A percentile compares a stretch with the other conserved stretches of the same genome.
Evolutionary conservation across 805 yeast genomes (phyloP).

Genomic region (Metschnikowia matae): DNA sequence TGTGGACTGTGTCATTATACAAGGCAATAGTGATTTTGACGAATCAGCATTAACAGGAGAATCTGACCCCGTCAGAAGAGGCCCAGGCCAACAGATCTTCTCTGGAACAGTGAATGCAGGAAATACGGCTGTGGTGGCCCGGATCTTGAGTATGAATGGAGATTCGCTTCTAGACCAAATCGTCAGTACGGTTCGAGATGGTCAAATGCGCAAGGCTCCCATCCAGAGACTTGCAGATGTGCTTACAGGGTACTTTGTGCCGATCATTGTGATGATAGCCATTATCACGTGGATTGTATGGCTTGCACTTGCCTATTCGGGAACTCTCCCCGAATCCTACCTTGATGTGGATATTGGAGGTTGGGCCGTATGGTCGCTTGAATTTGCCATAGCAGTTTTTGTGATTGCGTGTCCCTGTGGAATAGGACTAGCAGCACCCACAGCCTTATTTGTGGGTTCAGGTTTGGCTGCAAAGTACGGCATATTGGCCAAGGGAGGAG

Average conservation of each 20-base stretch:
- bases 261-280: conserved; percentile 58
- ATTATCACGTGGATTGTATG: conserved; percentile 65
- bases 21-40: conserved; percentile 50
- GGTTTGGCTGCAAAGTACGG: conserved; percentile 78
- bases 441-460: conserved; percentile 75
- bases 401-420: conserved; percentile 88
- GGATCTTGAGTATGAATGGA: conserved; percentile 55
- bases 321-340: conserved; percentile 50
- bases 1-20: conserved; percentile 48
- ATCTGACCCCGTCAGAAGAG: conserved; percentile 53
- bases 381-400: conserved; percentile 74
- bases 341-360: conserved; percentile 67
- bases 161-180: conserved; percentile 68
- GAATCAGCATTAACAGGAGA: conserved; percentile 64
- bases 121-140: conserved; percentile 48
- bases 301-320: conserved; percentile 54
- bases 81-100: conserved; percentile 60
- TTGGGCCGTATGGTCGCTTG: conserved; percentile 74
- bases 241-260: conserved; percentile 70
- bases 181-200: conserved; percentile 64
- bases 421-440: conserved; percentile 79
- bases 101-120: conserved; percentile 73
- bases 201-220: conserved; percentile 70
- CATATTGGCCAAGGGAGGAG: conserved; percentile 75
- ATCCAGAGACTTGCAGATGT: conserved; percentile 67